Conservation (phyloP, 1,284 basidiomycete genomes). For the Wallemia mellicola region DNA sequence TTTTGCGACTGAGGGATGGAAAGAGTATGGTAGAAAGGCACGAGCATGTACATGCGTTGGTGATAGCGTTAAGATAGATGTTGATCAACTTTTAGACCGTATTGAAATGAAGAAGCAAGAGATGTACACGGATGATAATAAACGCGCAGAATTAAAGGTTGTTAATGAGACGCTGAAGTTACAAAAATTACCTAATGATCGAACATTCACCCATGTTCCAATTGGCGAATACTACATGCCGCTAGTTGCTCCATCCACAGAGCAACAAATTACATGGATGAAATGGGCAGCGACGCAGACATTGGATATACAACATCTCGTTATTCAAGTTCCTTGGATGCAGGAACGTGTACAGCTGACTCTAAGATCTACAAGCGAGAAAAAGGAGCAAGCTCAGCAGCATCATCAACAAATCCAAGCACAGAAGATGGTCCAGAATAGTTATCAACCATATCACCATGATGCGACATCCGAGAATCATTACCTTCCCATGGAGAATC, state of each 20-base stretch:
- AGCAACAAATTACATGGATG: neutral
- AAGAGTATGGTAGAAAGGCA: slow-evolving; percentile 55
- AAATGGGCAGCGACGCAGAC: neutral
- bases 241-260: neutral
- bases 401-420: neutral
- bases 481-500: no score
- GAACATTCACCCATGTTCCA: neutral
- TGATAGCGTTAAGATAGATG: slow-evolving; percentile 71
- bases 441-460: no score
- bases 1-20: slow-evolving; percentile 84
- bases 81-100: slow-evolving; percentile 36
- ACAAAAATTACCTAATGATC: no score
- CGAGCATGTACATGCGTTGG: slow-evolving; percentile 52
- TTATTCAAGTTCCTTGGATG: neutral
- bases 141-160: neutral
- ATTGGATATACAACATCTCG: neutral
- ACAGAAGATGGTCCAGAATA: no score
- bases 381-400: neutral
- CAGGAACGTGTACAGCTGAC: neutral
- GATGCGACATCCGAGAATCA: no score
- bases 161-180: no score
- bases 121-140: slow-evolving; percentile 6
- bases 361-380: neutral
- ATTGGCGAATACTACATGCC: neutral
- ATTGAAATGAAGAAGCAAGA: slow-evolving; percentile 5